Evolutionary conservation across 2,329 filamentous ascomycete species (phyloP).

Genomic region (Fusarium transvaalense): DNA sequence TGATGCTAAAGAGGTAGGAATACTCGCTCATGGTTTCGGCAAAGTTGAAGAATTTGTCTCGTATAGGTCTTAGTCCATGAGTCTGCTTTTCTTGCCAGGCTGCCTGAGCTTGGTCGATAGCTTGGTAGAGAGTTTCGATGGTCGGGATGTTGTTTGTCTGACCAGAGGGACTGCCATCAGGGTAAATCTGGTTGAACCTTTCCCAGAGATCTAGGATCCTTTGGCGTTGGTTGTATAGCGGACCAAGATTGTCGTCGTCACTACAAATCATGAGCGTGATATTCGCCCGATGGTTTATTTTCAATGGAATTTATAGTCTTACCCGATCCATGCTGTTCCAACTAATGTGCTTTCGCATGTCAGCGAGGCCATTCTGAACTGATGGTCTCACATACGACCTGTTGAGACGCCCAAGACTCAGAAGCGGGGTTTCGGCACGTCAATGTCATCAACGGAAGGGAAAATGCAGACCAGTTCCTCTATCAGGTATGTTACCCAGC

Average conservation of each 20-base stretch:
- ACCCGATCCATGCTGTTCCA: neutral
- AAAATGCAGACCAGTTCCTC: neutral
- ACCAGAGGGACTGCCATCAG: neutral
- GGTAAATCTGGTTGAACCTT: neutral
- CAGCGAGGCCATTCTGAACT: neutral
- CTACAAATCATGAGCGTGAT: neutral
- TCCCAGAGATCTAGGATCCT: neutral
- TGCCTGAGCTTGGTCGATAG: neutral
- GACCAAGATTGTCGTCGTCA: neutral
- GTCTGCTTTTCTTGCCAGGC: neutral
- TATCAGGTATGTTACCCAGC: neutral
- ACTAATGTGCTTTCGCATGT: neutral
- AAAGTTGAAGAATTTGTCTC: neutral
- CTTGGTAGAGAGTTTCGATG: neutral
- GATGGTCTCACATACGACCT: neutral
- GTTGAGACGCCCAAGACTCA: neutral
- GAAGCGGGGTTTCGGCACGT: neutral
- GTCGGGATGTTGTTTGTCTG: neutral
- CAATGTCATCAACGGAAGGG: neutral
- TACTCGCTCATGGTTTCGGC: neutral
- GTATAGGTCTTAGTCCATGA: neutral
- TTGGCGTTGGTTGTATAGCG: neutral
- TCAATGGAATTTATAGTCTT: neutral
- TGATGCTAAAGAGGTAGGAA: neutral
- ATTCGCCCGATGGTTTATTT: fast-evolving